Percentiles rank a stretch among this genome's conserved stretches.
phyloP scores from a whole-genome alignment of 1,284 basidiomycete species.

The Sporisorium scitamineum region DNA sequence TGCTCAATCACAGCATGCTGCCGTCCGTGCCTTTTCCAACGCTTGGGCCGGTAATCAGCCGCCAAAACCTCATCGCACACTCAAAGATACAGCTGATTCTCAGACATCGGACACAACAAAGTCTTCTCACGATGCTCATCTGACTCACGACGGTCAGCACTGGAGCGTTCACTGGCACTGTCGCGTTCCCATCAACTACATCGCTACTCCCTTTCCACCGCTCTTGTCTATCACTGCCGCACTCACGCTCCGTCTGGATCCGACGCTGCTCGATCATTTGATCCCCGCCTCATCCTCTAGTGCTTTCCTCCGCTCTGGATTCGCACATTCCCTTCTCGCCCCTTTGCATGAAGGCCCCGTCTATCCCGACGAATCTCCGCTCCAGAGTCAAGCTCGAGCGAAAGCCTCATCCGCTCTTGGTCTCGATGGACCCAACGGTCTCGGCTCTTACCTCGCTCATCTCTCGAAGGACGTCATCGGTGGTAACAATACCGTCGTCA shows the following conservation, averaged over 20 bases:
- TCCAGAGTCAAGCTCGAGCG: constrained; percentile 36
- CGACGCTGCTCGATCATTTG: constrained; percentile 24
- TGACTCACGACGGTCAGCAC: constrained; percentile 18
- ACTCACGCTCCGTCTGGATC: constrained; percentile 35
- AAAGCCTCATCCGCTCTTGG: constrained; percentile 36
- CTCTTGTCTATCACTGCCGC: constrained; percentile 39
- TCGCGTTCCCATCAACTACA: constrained; percentile 42
- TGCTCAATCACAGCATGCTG: constrained; percentile 17
- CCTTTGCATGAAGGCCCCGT: constrained; percentile 49
- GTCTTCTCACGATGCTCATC: constrained; percentile 24
- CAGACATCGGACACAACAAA: neutral
- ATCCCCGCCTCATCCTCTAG: constrained; percentile 5
- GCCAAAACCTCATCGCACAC: constrained; percentile 28
- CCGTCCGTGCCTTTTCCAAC: constrained; percentile 40
- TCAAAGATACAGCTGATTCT: constrained; percentile 16
- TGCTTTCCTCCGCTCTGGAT: constrained; percentile 25
- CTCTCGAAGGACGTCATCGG: constrained; percentile 36
- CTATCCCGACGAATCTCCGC: constrained; percentile 49
- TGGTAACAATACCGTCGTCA: constrained; percentile 44
- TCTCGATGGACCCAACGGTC: constrained; percentile 43
- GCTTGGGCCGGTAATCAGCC: constrained; percentile 46
- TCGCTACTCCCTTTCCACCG: constrained; percentile 40
- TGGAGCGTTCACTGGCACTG: constrained; percentile 46
- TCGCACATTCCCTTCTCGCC: constrained; percentile 43
- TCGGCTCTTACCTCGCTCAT: constrained; percentile 41